Evolutionary conservation across 2,329 filamentous ascomycete species (phyloP).

Genomic region (Fusarium subtropicale): DNA sequence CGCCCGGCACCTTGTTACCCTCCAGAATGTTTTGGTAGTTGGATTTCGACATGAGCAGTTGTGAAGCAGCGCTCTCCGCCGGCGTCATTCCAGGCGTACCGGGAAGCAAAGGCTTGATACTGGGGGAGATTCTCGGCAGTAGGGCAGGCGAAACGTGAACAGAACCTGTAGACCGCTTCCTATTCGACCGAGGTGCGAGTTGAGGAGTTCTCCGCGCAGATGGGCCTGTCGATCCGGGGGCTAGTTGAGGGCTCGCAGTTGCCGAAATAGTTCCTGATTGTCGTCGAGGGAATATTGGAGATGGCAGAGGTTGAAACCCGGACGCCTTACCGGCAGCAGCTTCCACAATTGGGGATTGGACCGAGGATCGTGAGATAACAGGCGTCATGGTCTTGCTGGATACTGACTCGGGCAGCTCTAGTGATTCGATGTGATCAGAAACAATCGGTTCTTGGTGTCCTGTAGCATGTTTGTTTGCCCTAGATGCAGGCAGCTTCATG

Average conservation of each 20-base stretch:
- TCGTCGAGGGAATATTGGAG: constrained; percentile 59
- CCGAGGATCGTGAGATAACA: constrained; percentile 58
- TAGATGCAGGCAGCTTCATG: constrained; percentile 77
- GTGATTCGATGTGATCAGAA: constrained; percentile 67
- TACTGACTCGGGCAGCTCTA: constrained; percentile 79
- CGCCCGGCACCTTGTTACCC: constrained; percentile 88
- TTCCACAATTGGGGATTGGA: constrained; percentile 54
- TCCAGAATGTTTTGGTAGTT: constrained; percentile 99
- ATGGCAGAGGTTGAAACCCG: constrained; percentile 61
- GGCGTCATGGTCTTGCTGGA: constrained; percentile 48
- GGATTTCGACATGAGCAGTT: constrained; percentile 90
- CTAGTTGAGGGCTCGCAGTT: constrained; percentile 73
- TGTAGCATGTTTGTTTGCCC: constrained; percentile 59
- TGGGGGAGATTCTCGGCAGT: constrained; percentile 90
- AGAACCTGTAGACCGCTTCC: constrained; percentile 80
- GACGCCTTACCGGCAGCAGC: constrained; percentile 62
- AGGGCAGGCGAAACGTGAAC: constrained; percentile 87
- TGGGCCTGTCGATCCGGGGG: constrained; percentile 60
- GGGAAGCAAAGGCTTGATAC: constrained; percentile 90
- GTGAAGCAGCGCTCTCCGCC: constrained; percentile 71
- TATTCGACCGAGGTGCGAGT: constrained; percentile 66
- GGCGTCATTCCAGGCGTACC: constrained; percentile 62
- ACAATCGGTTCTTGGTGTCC: constrained; percentile 56
- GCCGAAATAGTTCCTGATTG: constrained; percentile 62
- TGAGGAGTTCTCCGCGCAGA: constrained; percentile 66